Percentiles rank a stretch among this genome's conserved stretches.
phyloP scores from a whole-genome alignment of 352 stramenopile species.

The Aphanomyces euteiches region DNA sequence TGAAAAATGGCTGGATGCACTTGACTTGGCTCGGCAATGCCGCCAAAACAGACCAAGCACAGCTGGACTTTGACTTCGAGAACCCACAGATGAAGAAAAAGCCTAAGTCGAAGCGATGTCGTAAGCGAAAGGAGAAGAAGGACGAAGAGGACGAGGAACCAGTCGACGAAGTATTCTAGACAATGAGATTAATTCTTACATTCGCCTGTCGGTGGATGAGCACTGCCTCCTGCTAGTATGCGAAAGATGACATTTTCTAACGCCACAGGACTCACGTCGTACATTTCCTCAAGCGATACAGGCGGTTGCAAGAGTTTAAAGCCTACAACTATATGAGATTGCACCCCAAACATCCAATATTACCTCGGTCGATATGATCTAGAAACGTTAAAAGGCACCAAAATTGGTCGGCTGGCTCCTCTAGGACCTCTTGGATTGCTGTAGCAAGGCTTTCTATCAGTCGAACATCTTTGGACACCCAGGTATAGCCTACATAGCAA shows the following conservation, averaged over 20 bases:
- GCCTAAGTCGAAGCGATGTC: constrained; percentile 30
- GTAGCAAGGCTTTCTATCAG: neutral
- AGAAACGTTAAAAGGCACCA: constrained; percentile 66
- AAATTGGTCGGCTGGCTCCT: constrained; percentile 49
- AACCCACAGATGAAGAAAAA: constrained; percentile 37
- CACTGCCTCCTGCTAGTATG: constrained; percentile 43
- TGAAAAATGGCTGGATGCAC: constrained; percentile 55
- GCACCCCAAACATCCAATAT: neutral
- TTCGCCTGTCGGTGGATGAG: too few relatives aligned
- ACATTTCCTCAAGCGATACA: constrained; percentile 39
- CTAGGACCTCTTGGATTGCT: constrained; percentile 28
- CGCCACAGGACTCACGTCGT: constrained; percentile 43
- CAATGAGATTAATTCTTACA: neutral
- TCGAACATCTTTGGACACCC: constrained; percentile 7
- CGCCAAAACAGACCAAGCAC: constrained; percentile 58
- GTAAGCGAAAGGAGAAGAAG: constrained; percentile 5
- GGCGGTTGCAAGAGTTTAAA: constrained; percentile 45
- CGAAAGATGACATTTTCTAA: constrained; percentile 67
- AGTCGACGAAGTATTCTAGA: neutral
- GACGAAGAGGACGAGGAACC: neutral
- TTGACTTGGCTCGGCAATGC: constrained; percentile 53
- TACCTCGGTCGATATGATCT: constrained; percentile 49
- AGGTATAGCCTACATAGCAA: neutral
- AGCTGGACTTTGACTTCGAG: constrained; percentile 60
- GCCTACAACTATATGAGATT: constrained; percentile 16